These are phyloP conservation scores for Trypanosoma vivax DNA, from an alignment of 208 protist species.

Conservation along the genomic window DNA sequence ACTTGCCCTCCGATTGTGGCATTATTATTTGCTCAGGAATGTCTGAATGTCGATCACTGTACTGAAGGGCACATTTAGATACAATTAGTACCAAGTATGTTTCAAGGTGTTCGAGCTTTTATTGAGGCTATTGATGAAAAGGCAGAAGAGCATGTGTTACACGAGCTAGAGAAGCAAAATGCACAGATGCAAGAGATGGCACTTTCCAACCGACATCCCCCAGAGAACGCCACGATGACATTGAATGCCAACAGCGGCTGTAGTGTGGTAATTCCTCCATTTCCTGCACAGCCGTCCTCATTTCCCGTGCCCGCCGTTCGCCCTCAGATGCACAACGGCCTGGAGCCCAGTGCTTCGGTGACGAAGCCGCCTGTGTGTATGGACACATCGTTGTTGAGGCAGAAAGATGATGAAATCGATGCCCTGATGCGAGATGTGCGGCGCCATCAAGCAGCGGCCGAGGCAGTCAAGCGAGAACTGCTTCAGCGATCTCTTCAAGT, in stretches of 20 bases:
- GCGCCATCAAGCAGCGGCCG: slow-evolving; percentile 20
- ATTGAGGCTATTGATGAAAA: slow-evolving; percentile 37
- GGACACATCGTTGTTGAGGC: background rate
- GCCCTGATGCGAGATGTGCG: slow-evolving; percentile 12
- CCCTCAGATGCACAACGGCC: background rate
- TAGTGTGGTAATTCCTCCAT: background rate
- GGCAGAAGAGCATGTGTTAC: too few species aligned
- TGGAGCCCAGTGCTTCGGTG: too few species aligned
- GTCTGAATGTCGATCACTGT: too few species aligned
- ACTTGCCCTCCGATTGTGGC: too few species aligned
- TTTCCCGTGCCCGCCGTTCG: background rate
- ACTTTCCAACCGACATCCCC: too few species aligned
- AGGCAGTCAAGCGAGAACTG: slow-evolving; percentile 26
- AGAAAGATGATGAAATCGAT: slow-evolving; percentile 20
- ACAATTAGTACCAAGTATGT: slow-evolving; percentile 1
- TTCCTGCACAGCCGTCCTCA: background rate
- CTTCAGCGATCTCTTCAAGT: slow-evolving; percentile 9
- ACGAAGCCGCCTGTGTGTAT: background rate
- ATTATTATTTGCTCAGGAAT: too few species aligned
- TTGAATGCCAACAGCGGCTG: too few species aligned
- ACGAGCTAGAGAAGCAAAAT: slow-evolving; percentile 37
- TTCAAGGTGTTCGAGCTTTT: slow-evolving; percentile 24
- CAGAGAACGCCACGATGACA: too few species aligned
- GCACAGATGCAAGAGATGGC: slow-evolving; percentile 27
- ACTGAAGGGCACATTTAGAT: background rate